Percentiles rank a stretch among this genome's conserved stretches.
Conservation (phyloP, 768 basidiomycete species). For the Mycena haematopus region DNA sequence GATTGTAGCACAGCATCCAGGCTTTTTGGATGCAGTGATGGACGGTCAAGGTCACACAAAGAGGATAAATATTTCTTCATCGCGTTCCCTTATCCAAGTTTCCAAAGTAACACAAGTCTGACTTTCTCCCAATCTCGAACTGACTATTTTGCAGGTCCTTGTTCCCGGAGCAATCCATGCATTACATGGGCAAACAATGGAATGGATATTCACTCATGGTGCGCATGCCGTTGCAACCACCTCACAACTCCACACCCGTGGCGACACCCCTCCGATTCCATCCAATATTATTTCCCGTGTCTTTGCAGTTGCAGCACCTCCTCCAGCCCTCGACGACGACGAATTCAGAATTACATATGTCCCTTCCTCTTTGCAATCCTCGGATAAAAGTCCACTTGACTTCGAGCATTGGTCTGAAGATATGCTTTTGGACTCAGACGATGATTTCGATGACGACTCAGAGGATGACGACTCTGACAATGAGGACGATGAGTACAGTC, state of each 20-base stretch:
- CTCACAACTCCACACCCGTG: constrained; percentile 2
- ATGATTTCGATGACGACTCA: background rate
- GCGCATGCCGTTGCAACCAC: background rate
- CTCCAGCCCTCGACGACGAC: too few species aligned
- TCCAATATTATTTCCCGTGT: background rate
- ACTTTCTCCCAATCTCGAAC: background rate
- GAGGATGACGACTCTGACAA: background rate
- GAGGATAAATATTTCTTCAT: background rate
- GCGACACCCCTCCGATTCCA: background rate
- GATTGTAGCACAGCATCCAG: constrained; percentile 1
- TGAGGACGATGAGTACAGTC: too few species aligned
- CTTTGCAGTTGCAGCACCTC: background rate
- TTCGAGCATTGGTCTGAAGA: too few species aligned
- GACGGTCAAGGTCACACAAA: background rate
- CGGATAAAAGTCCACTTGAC: too few species aligned
- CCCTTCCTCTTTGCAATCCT: too few species aligned
- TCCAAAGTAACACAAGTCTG: background rate
- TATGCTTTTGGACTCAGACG: too few species aligned
- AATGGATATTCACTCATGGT: constrained; percentile 10
- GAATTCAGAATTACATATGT: background rate
- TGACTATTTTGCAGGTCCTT: background rate
- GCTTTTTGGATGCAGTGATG: background rate
- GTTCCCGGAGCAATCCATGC: background rate
- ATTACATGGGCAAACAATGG: background rate
- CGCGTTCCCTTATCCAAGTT: background rate